These are phyloP conservation scores for Capsicum chinense DNA, from an alignment of 257 asterid genomes.

Conservation along the genomic window DNA sequence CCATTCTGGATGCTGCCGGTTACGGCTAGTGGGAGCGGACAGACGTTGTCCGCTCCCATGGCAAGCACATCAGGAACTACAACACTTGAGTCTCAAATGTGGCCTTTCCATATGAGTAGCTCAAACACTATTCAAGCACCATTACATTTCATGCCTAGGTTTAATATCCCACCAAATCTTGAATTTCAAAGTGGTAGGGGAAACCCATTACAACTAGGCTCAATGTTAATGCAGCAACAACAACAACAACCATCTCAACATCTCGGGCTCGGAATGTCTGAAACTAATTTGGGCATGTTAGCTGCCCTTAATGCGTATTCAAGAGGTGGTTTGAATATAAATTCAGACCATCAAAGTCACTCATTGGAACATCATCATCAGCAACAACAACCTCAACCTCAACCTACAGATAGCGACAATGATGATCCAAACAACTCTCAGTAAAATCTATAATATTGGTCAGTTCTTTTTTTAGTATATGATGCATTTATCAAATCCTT, in stretches of 20 bases:
- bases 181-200: conserved; percentile 54
- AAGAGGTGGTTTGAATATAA: conserved; percentile 45
- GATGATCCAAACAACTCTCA: conserved; percentile 54
- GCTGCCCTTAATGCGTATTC: conserved; percentile 59
- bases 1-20: conserved; percentile 71
- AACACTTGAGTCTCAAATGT: conserved; percentile 50
- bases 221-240: conserved; percentile 46
- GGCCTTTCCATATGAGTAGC: conserved; percentile 53
- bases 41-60: conserved; percentile 29
- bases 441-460: conserved; percentile 28
- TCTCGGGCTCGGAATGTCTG: conserved; percentile 52
- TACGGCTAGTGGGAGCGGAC: conserved; percentile 31
- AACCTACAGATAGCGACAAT: conserved; percentile 48
- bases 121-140: conserved; percentile 51
- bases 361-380: conserved; percentile 43
- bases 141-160: conserved; percentile 59
- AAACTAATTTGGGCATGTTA: conserved; percentile 61
- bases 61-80: conserved; percentile 34
- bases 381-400: conserved; percentile 34
- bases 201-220: conserved; percentile 48
- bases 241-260: conserved; percentile 47
- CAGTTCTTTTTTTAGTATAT: background rate
- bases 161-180: conserved; percentile 52
- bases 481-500: background rate
- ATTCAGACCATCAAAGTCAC: conserved; percentile 36